These are phyloP conservation scores for Rhododendron ovatum DNA, from an alignment of 148 eudicot species.

Conservation along the genomic window DNA sequence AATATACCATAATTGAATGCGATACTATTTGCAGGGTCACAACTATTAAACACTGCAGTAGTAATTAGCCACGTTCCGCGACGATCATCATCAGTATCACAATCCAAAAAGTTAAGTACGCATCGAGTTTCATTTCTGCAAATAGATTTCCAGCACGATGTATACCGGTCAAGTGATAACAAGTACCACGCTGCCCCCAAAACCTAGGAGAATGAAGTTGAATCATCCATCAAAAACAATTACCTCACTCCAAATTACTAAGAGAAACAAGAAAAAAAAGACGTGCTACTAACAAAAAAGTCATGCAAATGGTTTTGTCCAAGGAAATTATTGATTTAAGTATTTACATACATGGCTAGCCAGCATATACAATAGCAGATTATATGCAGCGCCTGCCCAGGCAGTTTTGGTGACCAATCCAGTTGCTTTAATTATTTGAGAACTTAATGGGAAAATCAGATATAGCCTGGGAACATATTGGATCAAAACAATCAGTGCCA, in stretches of 20 bases:
- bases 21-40: slow-evolving; percentile 49
- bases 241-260: background rate
- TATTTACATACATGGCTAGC: slow-evolving; percentile 89
- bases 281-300: background rate
- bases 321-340: background rate
- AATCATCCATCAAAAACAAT: background rate
- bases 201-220: slow-evolving; percentile 42
- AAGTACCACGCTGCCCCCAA: slow-evolving; percentile 97
- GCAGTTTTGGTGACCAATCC: slow-evolving; percentile 98
- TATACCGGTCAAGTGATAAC: slow-evolving; percentile 76
- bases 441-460: slow-evolving; percentile 88
- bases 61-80: slow-evolving; percentile 56
- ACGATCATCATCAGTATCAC: slow-evolving; percentile 23
- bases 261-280: background rate
- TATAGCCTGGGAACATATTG: slow-evolving; percentile 91
- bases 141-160: slow-evolving; percentile 79
- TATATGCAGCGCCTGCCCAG: slow-evolving; percentile 99
- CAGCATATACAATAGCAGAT: slow-evolving; percentile 77
- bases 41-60: slow-evolving; percentile 53
- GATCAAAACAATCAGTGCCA: slow-evolving; percentile 87
- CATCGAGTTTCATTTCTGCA: slow-evolving; percentile 58
- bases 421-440: slow-evolving; percentile 84
- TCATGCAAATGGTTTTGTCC: background rate
- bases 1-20: slow-evolving; percentile 72
- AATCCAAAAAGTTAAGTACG: slow-evolving; percentile 51